phyloP scores from a whole-genome alignment of 106 monocot species.

The Dendrobium catenatum region DNA sequence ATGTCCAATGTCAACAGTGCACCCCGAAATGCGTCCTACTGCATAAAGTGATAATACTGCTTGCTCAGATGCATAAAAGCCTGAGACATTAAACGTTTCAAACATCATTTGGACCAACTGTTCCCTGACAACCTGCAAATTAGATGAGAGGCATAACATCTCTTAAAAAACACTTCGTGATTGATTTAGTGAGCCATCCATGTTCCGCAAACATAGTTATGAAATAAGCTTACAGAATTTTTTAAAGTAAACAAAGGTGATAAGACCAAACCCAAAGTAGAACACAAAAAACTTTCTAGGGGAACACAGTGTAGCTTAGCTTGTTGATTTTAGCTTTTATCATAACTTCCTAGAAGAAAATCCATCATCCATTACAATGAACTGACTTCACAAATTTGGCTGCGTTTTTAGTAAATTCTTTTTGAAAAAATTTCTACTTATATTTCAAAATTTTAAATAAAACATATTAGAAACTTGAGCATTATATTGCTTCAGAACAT shows the following conservation, averaged over 20 bases:
- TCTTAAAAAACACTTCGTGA: not conserved
- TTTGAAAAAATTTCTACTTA: not conserved
- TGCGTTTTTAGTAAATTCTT: not conserved
- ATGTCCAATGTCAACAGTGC: slow-evolving; percentile 98
- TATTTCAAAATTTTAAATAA: not conserved
- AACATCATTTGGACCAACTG: slow-evolving; percentile 95
- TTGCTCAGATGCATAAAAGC: slow-evolving; percentile 99
- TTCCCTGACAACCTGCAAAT: slow-evolving; percentile 70
- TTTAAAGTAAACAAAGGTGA: not conserved
- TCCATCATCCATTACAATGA: not conserved
- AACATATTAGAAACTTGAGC: not conserved
- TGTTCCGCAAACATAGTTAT: not conserved
- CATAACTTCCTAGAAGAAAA: not conserved
- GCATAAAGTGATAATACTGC: slow-evolving; percentile 96
- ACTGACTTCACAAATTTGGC: no score
- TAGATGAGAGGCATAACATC: not conserved
- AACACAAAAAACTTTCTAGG: not conserved
- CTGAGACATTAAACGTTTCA: slow-evolving; percentile 94
- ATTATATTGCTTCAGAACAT: not conserved
- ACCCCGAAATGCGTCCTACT: slow-evolving; percentile 97
- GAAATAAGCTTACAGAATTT: not conserved
- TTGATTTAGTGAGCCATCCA: not conserved
- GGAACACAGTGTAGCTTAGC: not conserved
- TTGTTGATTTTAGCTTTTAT: not conserved
- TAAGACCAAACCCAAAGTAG: not conserved